Base-by-base conservation (phyloP, 2,329 filamentous ascomycete species). In the Leptographium wingfieldii region DNA sequence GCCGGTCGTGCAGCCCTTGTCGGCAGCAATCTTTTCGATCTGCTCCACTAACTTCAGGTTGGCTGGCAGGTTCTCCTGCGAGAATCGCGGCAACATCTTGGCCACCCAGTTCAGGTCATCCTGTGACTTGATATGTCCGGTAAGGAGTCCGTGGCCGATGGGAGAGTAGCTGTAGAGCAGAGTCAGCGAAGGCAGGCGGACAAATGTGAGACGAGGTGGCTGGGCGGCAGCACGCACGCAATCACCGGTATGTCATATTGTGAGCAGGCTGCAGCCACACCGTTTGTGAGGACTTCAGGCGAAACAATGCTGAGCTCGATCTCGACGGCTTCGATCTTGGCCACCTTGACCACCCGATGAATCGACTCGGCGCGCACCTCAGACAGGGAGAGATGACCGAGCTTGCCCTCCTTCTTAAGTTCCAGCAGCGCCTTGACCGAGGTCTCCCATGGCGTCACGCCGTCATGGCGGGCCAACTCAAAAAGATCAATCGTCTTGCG, bases 401-500 rank as follows among this genome's bases (percentile, higher is more conserved):
- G 71, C 56, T 78, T 77, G 57, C 80, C 80, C 22, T 73, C 74
- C 52, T 79, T 71, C 59, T 82, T 73, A 68, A 77, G 80, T 67
- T 80, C 76, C 54, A 76, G 70, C 27, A 81, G 71, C 31, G 71
- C 68, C 3, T 69, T 68, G 35, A 80, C 69, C 0, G 77, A 78
- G 6, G 68, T 69, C 54, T 74, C 74, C 33, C 80, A 70, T 1
- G 77, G 73, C 2, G 71, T 70, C 0, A 74, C 75, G 27, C 72
- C 71, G 65, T 87, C 84, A 58, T 82, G 75, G 40, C 84, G 74
- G 3, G 80, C 79, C 62, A 74, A 79, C 66, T 82, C 77, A 63
- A 85, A 87, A 35, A 83, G 72, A 67, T 86, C 83, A 58, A 87
- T 68, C 66, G 46, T 38, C 70, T 83, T 83, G 63, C 73, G 76